Evolutionary conservation across 106 monocot species (phyloP), one percentile per base, ranked within the genome.

Genomic region (Ottelia alismoides): DNA sequence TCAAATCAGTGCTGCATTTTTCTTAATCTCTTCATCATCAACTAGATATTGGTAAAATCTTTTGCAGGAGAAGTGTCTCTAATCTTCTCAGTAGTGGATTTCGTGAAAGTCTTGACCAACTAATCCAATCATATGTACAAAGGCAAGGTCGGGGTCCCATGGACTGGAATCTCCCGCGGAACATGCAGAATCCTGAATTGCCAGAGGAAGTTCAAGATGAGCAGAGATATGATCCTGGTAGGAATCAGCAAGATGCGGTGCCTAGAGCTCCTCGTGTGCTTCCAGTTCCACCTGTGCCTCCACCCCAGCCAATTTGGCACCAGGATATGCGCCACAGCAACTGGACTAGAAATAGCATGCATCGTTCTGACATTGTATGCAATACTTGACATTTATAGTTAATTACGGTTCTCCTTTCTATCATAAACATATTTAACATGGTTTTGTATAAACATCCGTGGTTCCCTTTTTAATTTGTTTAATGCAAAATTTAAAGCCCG

Each of bases 21-120:
- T n/a, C n/a, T n/a, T n/a, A n/a, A n/a, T n/a, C n/a, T 31, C 52
- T 21, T 64, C 22, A 12, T 3, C 9, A 43, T 43, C 40, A 7
- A 43, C 6, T 43, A 6, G 6, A 43, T 43, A 16, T 16, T 43
- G 6, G 10, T 43, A n/a, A n/a, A 43, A 7, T 56, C 11, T 67
- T 67, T 56, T 79, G 44, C 71, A 98, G 96, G 79, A 78, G 96
- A 77, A 98, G 96, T 52, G 96, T 90, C 40, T 98, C 96, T 26
- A 98, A 82, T 73, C 78, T 98, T 71, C 96, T 98, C 32, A 78
- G 69, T 30, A 98, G 89, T 70, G 85, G 77, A 10, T 98, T 98
- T 65, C 85, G 96, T 46, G 79, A 85, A 63, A 82, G 75, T 67
- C 70, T 98, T 25, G 96, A 98, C 63, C 82, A 75, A 28, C 62